Evolutionary conservation across 768 basidiomycete species (phyloP).

Genomic region (Lactarius hatsudake): DNA sequence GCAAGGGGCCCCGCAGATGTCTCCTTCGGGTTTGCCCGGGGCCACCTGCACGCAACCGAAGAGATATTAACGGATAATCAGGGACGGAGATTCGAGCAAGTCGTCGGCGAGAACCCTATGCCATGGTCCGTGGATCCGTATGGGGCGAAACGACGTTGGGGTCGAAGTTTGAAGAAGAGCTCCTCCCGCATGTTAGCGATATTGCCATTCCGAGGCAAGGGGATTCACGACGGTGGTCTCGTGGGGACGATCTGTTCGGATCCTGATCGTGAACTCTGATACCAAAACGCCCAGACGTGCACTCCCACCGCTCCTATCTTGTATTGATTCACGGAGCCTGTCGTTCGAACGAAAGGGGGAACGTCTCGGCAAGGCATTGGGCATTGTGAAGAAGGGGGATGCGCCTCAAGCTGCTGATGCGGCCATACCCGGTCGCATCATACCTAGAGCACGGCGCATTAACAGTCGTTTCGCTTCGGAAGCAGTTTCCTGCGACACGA

Average conservation of each 20-base stretch:
- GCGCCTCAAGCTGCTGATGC: neutral
- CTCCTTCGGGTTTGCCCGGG: slow-evolving; percentile 19
- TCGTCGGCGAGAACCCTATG: neutral
- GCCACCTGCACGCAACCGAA: neutral
- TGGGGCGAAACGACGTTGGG: slow-evolving; percentile 3
- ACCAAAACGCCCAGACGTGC: neutral
- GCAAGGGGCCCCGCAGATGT: slow-evolving; percentile 4
- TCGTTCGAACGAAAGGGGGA: neutral
- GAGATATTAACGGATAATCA: slow-evolving; percentile 2
- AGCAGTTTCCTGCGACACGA: neutral
- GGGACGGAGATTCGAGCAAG: neutral
- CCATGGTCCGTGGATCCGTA: slow-evolving; percentile 5
- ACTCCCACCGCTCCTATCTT: neutral
- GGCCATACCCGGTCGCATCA: slow-evolving; percentile 8
- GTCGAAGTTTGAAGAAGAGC: neutral
- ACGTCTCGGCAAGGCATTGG: slow-evolving; percentile 6
- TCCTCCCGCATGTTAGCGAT: neutral
- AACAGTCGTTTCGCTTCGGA: neutral
- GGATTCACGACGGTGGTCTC: neutral
- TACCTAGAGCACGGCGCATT: slow-evolving; percentile 8
- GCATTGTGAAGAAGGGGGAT: slow-evolving; percentile 1
- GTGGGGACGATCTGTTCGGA: slow-evolving; percentile 15
- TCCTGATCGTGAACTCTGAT: slow-evolving; percentile 21
- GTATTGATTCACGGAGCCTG: slow-evolving; percentile 15
- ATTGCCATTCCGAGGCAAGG: neutral